phyloP scores from a whole-genome alignment of 1,284 basidiomycete genomes.

The Violaceomyces palustris region DNA sequence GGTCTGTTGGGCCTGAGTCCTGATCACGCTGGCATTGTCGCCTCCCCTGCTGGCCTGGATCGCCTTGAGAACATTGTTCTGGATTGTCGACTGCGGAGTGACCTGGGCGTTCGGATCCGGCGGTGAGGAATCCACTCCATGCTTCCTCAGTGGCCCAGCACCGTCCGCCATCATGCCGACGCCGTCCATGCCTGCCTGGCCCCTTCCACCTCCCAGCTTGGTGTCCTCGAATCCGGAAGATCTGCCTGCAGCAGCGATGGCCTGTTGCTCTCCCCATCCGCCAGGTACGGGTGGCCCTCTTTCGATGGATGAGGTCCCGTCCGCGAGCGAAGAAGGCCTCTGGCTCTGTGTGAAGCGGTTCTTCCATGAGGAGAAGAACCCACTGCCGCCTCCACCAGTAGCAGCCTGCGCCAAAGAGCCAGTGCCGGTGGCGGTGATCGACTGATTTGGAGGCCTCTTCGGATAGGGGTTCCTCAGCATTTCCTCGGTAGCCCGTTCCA shows the following conservation, averaged over 20 bases:
- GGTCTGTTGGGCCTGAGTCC: constrained; percentile 46
- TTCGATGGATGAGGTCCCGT: constrained; percentile 41
- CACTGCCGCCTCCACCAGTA: constrained; percentile 3
- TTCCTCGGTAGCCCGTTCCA: constrained; percentile 47
- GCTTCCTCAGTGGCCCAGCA: neutral
- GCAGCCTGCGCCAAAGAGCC: neutral
- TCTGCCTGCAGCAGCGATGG: constrained; percentile 17
- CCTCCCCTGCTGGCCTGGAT: constrained; percentile 53
- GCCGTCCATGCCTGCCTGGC: neutral
- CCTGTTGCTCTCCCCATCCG: constrained; percentile 5
- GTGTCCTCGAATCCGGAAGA: too few relatives aligned
- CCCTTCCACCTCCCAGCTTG: too few relatives aligned
- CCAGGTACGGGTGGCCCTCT: constrained; percentile 3
- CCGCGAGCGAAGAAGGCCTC: constrained; percentile 33
- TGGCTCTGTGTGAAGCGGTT: constrained; percentile 19
- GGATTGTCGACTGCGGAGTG: constrained; percentile 50
- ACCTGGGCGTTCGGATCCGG: constrained; percentile 31
- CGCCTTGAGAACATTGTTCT: constrained; percentile 50
- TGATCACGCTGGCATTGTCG: constrained; percentile 49
- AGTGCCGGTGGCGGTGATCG: neutral
- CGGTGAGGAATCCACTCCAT: constrained; percentile 2
- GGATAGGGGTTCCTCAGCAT: constrained; percentile 44
- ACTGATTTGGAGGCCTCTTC: neutral
- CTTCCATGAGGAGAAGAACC: constrained; percentile 32
- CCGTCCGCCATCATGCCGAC: neutral